phyloP scores from a whole-genome alignment of 2,329 filamentous ascomycete species.

The Grosmannia huntii region DNA sequence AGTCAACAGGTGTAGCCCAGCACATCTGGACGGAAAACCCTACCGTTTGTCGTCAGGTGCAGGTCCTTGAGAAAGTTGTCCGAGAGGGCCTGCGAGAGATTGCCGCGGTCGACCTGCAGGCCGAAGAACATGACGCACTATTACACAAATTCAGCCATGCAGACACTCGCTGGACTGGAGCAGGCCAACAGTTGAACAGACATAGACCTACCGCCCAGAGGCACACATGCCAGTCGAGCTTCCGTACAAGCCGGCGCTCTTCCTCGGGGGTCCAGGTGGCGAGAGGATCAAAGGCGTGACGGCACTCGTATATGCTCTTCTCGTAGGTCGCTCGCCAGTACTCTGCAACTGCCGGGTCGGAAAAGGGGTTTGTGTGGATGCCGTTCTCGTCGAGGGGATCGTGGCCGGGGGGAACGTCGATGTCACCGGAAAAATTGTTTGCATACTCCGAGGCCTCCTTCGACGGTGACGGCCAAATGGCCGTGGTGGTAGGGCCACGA shows the following conservation, averaged over 20 bases:
- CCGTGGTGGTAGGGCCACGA: neutral
- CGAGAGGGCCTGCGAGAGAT: conserved; percentile 22
- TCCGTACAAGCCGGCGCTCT: conserved; percentile 39
- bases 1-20: neutral
- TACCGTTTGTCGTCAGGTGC: conserved; percentile 22
- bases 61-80: conserved; percentile 19
- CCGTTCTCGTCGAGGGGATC: neutral
- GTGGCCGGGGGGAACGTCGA: neutral
- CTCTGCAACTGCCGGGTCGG: conserved; percentile 16
- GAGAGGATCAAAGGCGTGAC: conserved; percentile 40
- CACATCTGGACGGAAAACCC: neutral
- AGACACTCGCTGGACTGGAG: neutral
- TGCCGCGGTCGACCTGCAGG: conserved; percentile 23
- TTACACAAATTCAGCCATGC: neutral
- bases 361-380: conserved; percentile 17
- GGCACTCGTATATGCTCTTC: conserved; percentile 33
- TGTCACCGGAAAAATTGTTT: neutral
- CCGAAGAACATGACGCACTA: conserved; percentile 23
- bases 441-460: neutral
- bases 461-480: too few species aligned
- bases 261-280: conserved; percentile 39
- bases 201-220: conserved; percentile 15
- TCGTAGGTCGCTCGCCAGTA: conserved; percentile 24
- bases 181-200: too few species aligned
- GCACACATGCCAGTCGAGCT: conserved; percentile 26